Evolutionary conservation across 2,329 filamentous ascomycete species (phyloP).

Genomic region (Dactylellina haptotyla): DNA sequence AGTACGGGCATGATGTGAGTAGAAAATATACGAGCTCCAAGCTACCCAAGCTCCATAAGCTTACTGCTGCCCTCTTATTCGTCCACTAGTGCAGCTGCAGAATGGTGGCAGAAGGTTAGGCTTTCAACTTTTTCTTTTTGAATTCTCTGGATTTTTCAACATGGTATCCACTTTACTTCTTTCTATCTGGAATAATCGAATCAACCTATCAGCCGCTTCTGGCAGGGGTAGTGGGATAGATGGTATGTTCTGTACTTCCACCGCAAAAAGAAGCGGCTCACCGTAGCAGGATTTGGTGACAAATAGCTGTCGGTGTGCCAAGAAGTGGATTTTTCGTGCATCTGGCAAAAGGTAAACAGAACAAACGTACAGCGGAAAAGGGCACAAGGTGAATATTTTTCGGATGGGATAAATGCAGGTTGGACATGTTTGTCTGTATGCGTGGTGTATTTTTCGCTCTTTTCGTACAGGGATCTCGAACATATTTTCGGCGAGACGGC

Average conservation of each 20-base stretch:
- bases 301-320: constrained; percentile 20
- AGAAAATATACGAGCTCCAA: neutral
- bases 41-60: neutral
- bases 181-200: neutral
- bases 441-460: no score
- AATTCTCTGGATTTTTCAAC: neutral
- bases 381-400: neutral
- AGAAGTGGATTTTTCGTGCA: neutral
- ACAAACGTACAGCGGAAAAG: no score
- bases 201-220: neutral
- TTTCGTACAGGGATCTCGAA: constrained; percentile 20
- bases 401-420: constrained; percentile 2
- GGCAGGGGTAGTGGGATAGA: no score
- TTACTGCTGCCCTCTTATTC: neutral
- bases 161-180: neutral
- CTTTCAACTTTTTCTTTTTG: no score
- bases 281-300: constrained; percentile 11
- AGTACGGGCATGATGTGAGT: neutral
- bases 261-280: constrained; percentile 1
- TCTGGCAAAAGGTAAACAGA: no score
- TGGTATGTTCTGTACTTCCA: neutral
- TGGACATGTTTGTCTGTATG: no score
- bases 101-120: neutral
- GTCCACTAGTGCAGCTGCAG: constrained; percentile 2
- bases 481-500: constrained; percentile 42